Conservation (phyloP, 352 stramenopile genomes). For the Lagenidium giganteum region DNA sequence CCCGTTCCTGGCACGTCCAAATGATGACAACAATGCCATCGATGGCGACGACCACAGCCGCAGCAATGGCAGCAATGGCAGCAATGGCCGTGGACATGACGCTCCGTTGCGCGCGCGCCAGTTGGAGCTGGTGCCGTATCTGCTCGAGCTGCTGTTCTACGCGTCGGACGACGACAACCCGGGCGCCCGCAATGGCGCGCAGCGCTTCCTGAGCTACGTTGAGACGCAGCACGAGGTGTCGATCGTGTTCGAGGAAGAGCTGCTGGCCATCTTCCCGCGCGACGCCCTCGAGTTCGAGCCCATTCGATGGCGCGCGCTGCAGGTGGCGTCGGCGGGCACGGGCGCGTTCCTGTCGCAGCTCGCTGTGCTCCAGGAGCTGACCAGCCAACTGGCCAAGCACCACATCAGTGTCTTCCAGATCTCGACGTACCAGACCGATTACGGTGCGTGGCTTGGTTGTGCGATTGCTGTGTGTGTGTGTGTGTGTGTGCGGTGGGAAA, state of each 20-base stretch:
- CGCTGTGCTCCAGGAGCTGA: constrained; percentile 53
- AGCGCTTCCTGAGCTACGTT: constrained; percentile 58
- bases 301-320: constrained; percentile 52
- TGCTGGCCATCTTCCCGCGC: constrained; percentile 29
- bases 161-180: constrained; percentile 6
- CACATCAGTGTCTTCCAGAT: constrained; percentile 65
- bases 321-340: constrained; percentile 47
- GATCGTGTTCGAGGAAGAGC: constrained; percentile 49
- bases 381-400: constrained; percentile 39
- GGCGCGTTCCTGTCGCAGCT: constrained; percentile 54
- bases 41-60: background rate
- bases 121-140: constrained; percentile 26
- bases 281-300: constrained; percentile 38
- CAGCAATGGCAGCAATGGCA: background rate
- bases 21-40: background rate
- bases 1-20: constrained; percentile 18
- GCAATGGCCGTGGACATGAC: background rate
- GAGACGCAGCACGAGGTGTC: constrained; percentile 66
- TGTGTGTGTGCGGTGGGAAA: background rate
- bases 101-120: constrained; percentile 4
- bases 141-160: constrained; percentile 61
- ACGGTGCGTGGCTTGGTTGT: constrained; percentile 25
- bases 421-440: constrained; percentile 71
- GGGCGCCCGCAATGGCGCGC: background rate
- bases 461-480: background rate